Evolutionary conservation across 23 red algal species (phyloP).

Genomic region (Cyanidioschyzon merolae): DNA sequence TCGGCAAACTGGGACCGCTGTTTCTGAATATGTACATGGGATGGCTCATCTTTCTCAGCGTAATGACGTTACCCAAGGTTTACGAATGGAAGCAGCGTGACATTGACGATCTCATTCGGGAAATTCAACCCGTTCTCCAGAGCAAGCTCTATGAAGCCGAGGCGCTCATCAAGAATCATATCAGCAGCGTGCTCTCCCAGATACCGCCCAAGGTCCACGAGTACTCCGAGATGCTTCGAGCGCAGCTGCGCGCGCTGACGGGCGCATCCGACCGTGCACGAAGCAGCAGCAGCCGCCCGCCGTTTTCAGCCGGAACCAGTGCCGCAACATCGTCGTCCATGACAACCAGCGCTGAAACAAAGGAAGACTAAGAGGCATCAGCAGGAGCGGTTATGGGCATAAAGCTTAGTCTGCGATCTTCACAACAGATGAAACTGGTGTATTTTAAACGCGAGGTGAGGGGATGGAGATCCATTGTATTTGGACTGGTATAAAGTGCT

Average conservation of each 20-base stretch:
- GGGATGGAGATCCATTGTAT: background rate
- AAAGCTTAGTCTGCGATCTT: no score
- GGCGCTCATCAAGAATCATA: background rate
- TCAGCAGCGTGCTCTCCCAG: background rate
- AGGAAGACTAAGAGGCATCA: no score
- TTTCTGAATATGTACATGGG: conserved; percentile 16
- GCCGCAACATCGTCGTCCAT: no score
- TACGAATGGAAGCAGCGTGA: conserved; percentile 13
- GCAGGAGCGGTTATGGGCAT: no score
- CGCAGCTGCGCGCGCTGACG: background rate
- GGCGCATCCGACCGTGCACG: background rate
- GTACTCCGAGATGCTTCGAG: background rate
- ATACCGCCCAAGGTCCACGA: conserved; percentile 9
- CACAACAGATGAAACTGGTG: background rate
- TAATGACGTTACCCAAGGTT: conserved; percentile 8
- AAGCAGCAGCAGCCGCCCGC: no score
- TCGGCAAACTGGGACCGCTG: conserved; percentile 11
- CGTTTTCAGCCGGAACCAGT: no score
- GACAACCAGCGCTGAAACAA: no score
- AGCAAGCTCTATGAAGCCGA: background rate
- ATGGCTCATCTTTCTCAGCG: conserved; percentile 15
- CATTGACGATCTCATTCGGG: background rate
- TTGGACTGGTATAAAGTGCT: background rate
- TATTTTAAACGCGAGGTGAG: background rate
- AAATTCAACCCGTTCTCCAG: background rate